phyloP scores from a whole-genome alignment of 495 filamentous ascomycete genomes.

The Penicillium mononematosum region DNA sequence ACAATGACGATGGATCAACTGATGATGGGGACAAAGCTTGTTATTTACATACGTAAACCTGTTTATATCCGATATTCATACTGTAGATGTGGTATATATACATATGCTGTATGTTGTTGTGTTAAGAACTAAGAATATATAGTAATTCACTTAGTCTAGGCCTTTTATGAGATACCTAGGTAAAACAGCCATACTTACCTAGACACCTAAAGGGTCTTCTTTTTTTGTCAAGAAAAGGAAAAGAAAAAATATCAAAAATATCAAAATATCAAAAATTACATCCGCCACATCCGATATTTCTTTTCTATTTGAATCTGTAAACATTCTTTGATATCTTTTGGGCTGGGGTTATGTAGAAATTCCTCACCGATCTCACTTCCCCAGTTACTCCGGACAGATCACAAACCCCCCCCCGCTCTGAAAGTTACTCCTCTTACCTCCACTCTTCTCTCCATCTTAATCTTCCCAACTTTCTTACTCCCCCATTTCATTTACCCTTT shows the following conservation, averaged over 20 bases:
- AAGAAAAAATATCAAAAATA: too few relatives aligned
- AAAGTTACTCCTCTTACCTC: constrained; percentile 20
- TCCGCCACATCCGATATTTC: constrained; percentile 6
- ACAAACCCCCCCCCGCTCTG: constrained; percentile 13
- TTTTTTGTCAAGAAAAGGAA: too few relatives aligned
- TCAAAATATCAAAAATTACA: background rate
- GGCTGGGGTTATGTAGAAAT: background rate
- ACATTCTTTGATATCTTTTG: background rate
- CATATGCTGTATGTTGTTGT: background rate
- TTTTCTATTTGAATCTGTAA: background rate
- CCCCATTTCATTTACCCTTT: constrained; percentile 8
- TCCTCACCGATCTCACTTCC: constrained; percentile 24
- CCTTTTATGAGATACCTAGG: background rate
- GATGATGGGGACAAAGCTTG: background rate
- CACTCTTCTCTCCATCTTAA: constrained; percentile 9
- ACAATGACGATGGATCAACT: constrained; percentile 13
- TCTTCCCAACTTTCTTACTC: background rate
- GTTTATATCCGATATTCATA: too few relatives aligned
- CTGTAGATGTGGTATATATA: too few relatives aligned
- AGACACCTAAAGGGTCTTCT: background rate
- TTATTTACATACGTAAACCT: background rate
- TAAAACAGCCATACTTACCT: background rate
- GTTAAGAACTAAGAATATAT: background rate
- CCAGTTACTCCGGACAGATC: constrained; percentile 29
- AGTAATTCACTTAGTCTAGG: background rate